Conservation (phyloP, 768 basidiomycete species). For the Collybia nuda region DNA sequence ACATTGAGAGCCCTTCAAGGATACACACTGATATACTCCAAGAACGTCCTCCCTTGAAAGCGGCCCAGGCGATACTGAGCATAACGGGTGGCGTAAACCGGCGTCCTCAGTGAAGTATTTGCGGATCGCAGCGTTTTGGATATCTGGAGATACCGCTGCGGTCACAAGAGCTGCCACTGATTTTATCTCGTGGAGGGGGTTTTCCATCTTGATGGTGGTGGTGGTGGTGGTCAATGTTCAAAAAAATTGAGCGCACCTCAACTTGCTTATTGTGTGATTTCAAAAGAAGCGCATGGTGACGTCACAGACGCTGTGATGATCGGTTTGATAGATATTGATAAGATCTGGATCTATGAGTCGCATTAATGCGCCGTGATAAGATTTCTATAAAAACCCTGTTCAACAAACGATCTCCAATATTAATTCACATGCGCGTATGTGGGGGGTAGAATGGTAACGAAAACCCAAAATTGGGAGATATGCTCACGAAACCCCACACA, state of each 20-base stretch:
- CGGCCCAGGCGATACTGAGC: slow-evolving; percentile 42
- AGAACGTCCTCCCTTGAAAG: slow-evolving; percentile 55
- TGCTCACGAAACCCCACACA: no score
- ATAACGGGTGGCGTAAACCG: slow-evolving; percentile 59
- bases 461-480: no score
- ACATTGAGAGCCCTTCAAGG: not conserved
- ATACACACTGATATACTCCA: slow-evolving; percentile 54
- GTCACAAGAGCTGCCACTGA: slow-evolving; percentile 44
- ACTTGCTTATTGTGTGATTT: not conserved
- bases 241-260: not conserved
- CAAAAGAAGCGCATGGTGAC: no score
- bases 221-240: not conserved
- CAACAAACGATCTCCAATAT: no score
- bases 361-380: no score
- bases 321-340: no score
- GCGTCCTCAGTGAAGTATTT: slow-evolving; percentile 57
- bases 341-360: no score
- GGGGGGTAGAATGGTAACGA: no score
- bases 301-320: no score
- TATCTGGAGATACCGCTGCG: slow-evolving; percentile 45
- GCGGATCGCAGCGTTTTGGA: slow-evolving; percentile 44
- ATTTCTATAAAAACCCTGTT: no score
- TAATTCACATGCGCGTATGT: no score
- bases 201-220: slow-evolving; percentile 42
- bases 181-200: slow-evolving; percentile 51